These are phyloP conservation scores for Solanum piurae DNA, from an alignment of 257 asterid genomes.

Conservation along the genomic window DNA sequence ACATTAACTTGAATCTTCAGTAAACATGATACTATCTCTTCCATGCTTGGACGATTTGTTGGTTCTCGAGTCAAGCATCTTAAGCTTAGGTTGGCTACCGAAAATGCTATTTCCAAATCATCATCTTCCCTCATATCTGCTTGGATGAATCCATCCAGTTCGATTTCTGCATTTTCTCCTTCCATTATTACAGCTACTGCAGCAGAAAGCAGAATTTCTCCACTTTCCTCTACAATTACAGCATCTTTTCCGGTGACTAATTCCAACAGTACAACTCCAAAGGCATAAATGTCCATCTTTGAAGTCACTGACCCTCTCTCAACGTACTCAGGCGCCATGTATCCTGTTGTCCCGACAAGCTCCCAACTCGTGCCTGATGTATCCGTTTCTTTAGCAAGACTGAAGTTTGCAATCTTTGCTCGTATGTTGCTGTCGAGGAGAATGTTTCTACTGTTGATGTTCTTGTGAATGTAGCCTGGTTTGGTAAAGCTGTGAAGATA, in stretches of 20 bases:
- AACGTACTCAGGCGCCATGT: conserved; percentile 38
- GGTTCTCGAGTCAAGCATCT: conserved; percentile 41
- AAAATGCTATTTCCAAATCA: conserved; percentile 19
- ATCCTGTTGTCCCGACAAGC: conserved; percentile 23
- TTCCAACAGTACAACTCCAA: conserved; percentile 47
- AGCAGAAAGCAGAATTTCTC: conserved; percentile 23
- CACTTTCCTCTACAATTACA: conserved; percentile 15
- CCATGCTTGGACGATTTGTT: conserved; percentile 41
- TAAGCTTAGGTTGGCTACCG: conserved; percentile 23
- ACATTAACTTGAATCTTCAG: conserved; percentile 34
- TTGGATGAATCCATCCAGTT: conserved; percentile 10
- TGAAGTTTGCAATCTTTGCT: conserved; percentile 50
- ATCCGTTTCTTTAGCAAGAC: conserved; percentile 32
- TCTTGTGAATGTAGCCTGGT: conserved; percentile 41
- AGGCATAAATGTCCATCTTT: conserved; percentile 42
- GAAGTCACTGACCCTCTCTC: conserved; percentile 24
- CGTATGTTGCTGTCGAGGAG: conserved; percentile 44
- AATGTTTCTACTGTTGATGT: conserved; percentile 35
- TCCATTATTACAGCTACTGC: conserved; percentile 9
- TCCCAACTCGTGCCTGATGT: neutral
- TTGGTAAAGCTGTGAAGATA: conserved; percentile 50
- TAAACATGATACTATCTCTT: conserved; percentile 31
- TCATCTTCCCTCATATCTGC: conserved; percentile 19
- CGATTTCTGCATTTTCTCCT: conserved; percentile 21
- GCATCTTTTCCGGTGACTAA: conserved; percentile 30